These are phyloP conservation scores for Yarrowia sp. DNA, from an alignment of 805 yeast genomes.

Conservation along the genomic window DNA sequence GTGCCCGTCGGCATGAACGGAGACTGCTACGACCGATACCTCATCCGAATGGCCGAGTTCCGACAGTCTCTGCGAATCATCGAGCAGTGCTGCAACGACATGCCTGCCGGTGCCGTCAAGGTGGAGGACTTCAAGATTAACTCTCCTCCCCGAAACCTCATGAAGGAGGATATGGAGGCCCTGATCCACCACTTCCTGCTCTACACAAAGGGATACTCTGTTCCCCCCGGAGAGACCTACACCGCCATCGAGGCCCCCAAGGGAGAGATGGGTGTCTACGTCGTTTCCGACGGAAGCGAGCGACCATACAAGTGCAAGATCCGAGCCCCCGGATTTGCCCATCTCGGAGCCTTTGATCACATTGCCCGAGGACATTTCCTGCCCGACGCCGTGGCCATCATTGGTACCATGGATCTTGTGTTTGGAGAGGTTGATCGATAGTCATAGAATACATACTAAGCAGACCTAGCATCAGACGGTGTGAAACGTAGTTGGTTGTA, in stretches of 20 bases:
- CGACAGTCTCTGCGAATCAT: slow-evolving; percentile 87
- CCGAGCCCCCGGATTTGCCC: slow-evolving; percentile 93
- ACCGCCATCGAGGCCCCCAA: slow-evolving; percentile 92
- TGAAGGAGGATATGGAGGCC: slow-evolving; percentile 93
- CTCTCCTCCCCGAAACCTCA: slow-evolving; percentile 75
- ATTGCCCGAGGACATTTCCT: slow-evolving; percentile 80
- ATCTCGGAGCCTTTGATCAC: slow-evolving; percentile 84
- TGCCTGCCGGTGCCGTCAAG: slow-evolving; percentile 90
- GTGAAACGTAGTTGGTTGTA: neutral
- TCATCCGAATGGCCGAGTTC: slow-evolving; percentile 86
- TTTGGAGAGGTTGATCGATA: slow-evolving; percentile 93
- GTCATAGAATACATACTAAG: slow-evolving; percentile 29
- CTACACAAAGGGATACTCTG: slow-evolving; percentile 84
- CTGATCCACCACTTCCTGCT: slow-evolving; percentile 84
- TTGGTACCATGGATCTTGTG: slow-evolving; percentile 93
- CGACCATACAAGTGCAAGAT: slow-evolving; percentile 90
- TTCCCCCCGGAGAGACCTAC: slow-evolving; percentile 88
- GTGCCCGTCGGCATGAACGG: slow-evolving; percentile 84
- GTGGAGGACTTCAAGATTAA: slow-evolving; percentile 84
- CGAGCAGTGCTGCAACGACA: slow-evolving; percentile 84
- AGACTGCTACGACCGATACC: slow-evolving; percentile 88
- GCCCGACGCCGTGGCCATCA: slow-evolving; percentile 90
- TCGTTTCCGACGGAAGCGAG: slow-evolving; percentile 85
- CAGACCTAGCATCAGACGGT: neutral
- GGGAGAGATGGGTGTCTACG: slow-evolving; percentile 91